Evolutionary conservation across 345 rosid species (phyloP).

Genomic region (Geranium brycei): DNA sequence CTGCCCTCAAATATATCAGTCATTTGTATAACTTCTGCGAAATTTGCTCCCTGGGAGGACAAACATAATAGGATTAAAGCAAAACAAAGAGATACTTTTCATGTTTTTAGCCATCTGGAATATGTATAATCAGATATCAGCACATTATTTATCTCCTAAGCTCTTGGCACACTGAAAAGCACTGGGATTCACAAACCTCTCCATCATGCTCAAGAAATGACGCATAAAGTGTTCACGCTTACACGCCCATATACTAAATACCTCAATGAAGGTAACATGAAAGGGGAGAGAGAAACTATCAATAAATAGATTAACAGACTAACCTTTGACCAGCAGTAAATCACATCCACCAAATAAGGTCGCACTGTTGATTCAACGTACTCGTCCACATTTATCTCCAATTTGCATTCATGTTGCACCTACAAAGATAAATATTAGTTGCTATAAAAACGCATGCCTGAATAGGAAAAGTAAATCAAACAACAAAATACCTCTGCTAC

Average conservation of each 20-base stretch:
- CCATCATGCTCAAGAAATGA: no score
- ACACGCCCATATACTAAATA: background rate
- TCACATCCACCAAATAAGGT: slow-evolving; percentile 89
- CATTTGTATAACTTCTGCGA: slow-evolving; percentile 88
- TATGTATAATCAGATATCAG: no score
- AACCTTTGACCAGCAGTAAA: slow-evolving; percentile 96
- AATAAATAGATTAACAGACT: slow-evolving; percentile 25
- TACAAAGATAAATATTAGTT: slow-evolving; percentile 18
- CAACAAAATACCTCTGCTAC: slow-evolving; percentile 64
- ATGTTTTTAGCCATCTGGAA: no score
- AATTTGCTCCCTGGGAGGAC: slow-evolving; percentile 63
- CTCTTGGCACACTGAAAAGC: no score
- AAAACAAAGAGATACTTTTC: background rate
- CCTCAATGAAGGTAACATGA: background rate
- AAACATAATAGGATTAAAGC: slow-evolving; percentile 3
- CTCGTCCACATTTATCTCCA: slow-evolving; percentile 79
- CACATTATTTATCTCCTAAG: no score
- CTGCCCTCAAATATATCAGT: slow-evolving; percentile 98
- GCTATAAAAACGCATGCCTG: slow-evolving; percentile 4
- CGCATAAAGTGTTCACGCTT: slow-evolving; percentile 47
- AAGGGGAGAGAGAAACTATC: background rate
- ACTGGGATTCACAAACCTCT: no score
- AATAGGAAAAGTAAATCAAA: background rate
- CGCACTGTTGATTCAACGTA: slow-evolving; percentile 92
- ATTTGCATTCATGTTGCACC: slow-evolving; percentile 97